These are phyloP conservation scores for Cystofilobasidium capitatum DNA, from an alignment of 768 basidiomycete species.

Conservation along the genomic window DNA sequence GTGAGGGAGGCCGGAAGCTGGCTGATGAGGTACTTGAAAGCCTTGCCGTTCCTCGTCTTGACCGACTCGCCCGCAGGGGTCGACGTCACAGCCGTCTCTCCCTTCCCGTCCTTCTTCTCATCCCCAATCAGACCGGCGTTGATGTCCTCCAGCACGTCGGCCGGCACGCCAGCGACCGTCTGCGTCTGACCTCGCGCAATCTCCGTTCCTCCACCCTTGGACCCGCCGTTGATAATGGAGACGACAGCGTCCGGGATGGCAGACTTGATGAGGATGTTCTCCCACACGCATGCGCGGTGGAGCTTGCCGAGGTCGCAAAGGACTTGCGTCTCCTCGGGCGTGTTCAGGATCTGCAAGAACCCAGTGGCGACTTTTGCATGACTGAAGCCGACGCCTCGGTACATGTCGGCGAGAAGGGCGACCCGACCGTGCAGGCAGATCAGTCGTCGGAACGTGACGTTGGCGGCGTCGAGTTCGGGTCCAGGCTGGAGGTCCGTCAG, in stretches of 20 bases:
- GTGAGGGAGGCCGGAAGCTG: constrained; percentile 64
- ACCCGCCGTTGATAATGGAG: constrained; percentile 9
- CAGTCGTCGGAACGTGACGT: constrained; percentile 59
- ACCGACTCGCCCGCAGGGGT: background rate
- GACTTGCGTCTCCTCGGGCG: constrained; percentile 53
- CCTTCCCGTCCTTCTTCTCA: background rate
- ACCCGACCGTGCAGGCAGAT: constrained; percentile 68
- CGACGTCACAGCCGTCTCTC: background rate
- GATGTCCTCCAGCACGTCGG: constrained; percentile 23
- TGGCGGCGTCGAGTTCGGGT: constrained; percentile 46
- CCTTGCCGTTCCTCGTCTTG: constrained; percentile 51
- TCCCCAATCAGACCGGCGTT: constrained; percentile 1
- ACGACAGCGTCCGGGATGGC: constrained; percentile 35
- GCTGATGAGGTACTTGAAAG: constrained; percentile 67
- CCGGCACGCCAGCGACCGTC: constrained; percentile 24
- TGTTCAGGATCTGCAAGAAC: constrained; percentile 65
- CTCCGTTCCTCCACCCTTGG: constrained; percentile 5
- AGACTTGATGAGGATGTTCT: constrained; percentile 67
- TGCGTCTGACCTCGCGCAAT: constrained; percentile 19
- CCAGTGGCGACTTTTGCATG: constrained; percentile 67
- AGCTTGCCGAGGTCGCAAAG: constrained; percentile 64
- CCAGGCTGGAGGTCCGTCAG: constrained; percentile 48
- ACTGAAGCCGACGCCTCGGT: constrained; percentile 68
- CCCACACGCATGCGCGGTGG: constrained; percentile 75
- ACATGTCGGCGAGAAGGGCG: constrained; percentile 75